phyloP scores from a whole-genome alignment of 305 asterid species.

The Nicotiana rustica region DNA sequence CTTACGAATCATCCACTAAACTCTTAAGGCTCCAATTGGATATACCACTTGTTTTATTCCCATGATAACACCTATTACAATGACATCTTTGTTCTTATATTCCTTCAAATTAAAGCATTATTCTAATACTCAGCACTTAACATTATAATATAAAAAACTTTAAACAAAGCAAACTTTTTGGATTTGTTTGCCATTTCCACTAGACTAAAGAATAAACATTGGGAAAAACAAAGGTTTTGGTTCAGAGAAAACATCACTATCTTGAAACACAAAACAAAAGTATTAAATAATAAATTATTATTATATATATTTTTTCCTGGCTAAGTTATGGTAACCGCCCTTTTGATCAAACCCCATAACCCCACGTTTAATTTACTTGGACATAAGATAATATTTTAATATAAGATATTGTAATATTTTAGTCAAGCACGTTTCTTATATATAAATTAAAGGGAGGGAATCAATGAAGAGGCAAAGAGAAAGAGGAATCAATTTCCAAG shows the following conservation, averaged over 20 bases:
- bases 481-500: slow-evolving; percentile 41
- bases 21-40: neutral
- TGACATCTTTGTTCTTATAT: slow-evolving; percentile 26
- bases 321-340: slow-evolving; percentile 47
- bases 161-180: slow-evolving; percentile 15
- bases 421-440: slow-evolving; percentile 59
- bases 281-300: slow-evolving; percentile 26
- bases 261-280: slow-evolving; percentile 38
- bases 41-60: slow-evolving; percentile 16
- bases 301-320: slow-evolving; percentile 34
- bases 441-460: slow-evolving; percentile 33
- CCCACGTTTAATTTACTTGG: slow-evolving; percentile 46
- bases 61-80: slow-evolving; percentile 19
- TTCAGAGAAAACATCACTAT: slow-evolving; percentile 44
- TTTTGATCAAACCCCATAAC: slow-evolving; percentile 41
- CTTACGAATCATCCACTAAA: slow-evolving; percentile 33
- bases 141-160: neutral
- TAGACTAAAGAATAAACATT: slow-evolving; percentile 3
- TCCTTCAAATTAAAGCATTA: slow-evolving; percentile 9
- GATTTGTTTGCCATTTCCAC: slow-evolving; percentile 27
- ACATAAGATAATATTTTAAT: slow-evolving; percentile 1
- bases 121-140: slow-evolving; percentile 26
- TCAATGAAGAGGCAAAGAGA: slow-evolving; percentile 40
- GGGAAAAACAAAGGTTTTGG: slow-evolving; percentile 43
- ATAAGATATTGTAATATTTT: neutral